Evolutionary conservation across 177 flowering plant species (phyloP), one percentile per base, ranked within the genome.

Genomic region (Vitis hybrid): DNA sequence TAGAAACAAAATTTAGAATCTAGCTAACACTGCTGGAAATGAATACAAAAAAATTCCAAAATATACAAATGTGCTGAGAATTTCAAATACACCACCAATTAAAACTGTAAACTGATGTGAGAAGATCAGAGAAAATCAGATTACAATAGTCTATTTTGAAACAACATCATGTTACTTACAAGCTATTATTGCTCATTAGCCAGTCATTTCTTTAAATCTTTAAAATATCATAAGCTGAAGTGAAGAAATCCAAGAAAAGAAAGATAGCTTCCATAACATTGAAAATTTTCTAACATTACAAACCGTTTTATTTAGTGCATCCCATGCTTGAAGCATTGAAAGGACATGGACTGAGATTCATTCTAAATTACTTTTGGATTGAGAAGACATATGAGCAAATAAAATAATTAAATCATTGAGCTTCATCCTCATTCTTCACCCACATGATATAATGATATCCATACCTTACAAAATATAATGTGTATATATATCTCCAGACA

Each of bases 171-270:
- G 62, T 62, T 15, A 1, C 49, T 21, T 65, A 16, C 16, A 65
- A 65, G 52, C 21, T 65, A 65, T 39, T 39, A 39, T 65, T 22
- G 22, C 57, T 56, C 57, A 65, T 45, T 3, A 65, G 48, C 57
- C 45, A 50, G 45, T 50, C 58, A 65, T 11, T n/a, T 52, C 57
- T 56, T 51, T 53, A 33, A 4, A 64, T 48, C 12, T 21, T 16
- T 48, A 63, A 15, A 63, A 19, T 16, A 64, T 49, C 13, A 18
- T 65, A 65, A 65, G 1, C 3, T 22, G 49, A 22, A 49, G 22
- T 10, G 55, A 48, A 19, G 53, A 63, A 63, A 15, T 10, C 53
- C 53, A 63, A 11, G 18, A 12, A 18, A 45, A 13, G 14, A 5
- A 48, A 48, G 18, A 48, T 39, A 16, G 26, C 18, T 48, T 9